These are phyloP conservation scores for Rosa chinensis DNA, from an alignment of 306 rosid species.

Conservation along the genomic window DNA sequence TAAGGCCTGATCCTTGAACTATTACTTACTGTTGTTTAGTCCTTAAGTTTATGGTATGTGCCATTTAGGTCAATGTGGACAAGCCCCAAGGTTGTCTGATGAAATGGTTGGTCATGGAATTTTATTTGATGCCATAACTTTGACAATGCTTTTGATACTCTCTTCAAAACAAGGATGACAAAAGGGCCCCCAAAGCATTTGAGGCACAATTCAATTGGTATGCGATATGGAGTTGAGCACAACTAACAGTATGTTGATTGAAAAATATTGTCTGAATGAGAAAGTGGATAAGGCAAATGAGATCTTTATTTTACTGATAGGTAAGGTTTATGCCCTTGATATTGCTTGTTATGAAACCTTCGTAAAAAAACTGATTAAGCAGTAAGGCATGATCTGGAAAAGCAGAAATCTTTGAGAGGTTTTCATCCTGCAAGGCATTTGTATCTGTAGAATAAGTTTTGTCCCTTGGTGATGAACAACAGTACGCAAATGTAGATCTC, in stretches of 20 bases:
- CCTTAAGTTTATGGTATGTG: background rate
- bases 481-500: no score
- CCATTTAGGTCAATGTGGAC: background rate
- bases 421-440: background rate
- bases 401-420: background rate
- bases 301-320: slow-evolving; percentile 19
- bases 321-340: slow-evolving; percentile 31
- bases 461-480: no score
- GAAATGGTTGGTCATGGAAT: background rate
- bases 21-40: background rate
- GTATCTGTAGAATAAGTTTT: no score
- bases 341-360: slow-evolving; percentile 31
- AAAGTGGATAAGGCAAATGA: slow-evolving; percentile 35
- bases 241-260: slow-evolving; percentile 24
- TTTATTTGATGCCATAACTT: background rate
- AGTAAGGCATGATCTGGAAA: slow-evolving; percentile 22
- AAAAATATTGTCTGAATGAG: slow-evolving; percentile 34
- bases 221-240: background rate
- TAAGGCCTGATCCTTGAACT: background rate
- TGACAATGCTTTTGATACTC: background rate
- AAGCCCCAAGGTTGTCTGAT: slow-evolving; percentile 2
- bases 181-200: background rate
- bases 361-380: slow-evolving; percentile 26
- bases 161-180: background rate
- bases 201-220: slow-evolving; percentile 8